phyloP scores from a whole-genome alignment of 441 rosid species.

The Erodium trifolium region DNA sequence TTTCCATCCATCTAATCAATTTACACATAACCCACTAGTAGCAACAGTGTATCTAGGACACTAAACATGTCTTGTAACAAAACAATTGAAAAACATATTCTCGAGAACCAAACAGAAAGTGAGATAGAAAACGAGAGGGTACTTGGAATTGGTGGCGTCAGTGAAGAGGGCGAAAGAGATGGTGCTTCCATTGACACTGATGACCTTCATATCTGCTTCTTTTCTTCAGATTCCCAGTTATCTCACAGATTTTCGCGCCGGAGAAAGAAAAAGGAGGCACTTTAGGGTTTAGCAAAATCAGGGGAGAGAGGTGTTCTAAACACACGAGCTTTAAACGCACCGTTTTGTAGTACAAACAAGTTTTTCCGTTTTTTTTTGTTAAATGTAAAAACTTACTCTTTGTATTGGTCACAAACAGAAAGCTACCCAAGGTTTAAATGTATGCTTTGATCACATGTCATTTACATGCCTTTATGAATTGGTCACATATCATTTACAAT shows the following conservation, averaged over 20 bases:
- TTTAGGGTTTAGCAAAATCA: not conserved
- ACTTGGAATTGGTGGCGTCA: conserved; percentile 75
- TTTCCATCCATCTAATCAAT: not conserved
- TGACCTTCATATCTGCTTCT: conserved; percentile 45
- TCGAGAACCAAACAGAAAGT: not conserved
- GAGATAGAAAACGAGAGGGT: conserved; percentile 12
- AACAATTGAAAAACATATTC: not conserved
- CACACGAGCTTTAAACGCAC: no score
- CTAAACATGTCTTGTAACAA: not conserved
- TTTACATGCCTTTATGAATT: no score
- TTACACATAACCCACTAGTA: not conserved
- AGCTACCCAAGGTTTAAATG: no score
- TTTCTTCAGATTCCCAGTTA: not conserved
- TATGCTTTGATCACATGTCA: no score
- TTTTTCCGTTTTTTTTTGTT: no score
- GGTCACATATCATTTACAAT: no score
- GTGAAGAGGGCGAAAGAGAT: conserved; percentile 60
- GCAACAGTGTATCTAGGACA: not conserved
- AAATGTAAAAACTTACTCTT: no score
- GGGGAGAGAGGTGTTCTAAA: no score
- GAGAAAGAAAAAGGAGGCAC: not conserved
- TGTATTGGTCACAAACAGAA: no score
- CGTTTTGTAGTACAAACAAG: no score
- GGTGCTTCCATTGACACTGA: conserved; percentile 37
- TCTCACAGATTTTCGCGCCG: no score